phyloP scores from a whole-genome alignment of 495 filamentous ascomycete genomes.

The Niebla homalea region DNA sequence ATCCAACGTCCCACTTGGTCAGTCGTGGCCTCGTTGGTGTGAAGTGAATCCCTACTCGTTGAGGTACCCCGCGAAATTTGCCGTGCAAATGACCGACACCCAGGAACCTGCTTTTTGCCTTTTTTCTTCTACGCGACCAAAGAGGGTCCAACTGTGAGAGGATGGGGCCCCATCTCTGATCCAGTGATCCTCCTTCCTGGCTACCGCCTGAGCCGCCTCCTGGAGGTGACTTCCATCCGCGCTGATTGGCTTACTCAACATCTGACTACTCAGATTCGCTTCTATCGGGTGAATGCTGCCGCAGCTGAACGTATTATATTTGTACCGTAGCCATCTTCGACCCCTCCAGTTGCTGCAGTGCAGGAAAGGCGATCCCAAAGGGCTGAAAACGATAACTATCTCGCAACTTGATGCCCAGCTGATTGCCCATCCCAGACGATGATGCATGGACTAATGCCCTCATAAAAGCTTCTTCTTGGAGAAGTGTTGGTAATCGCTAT shows the following conservation, averaged over 20 bases:
- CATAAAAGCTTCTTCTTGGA: no score
- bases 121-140: slow-evolving; percentile 15
- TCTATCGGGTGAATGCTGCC: slow-evolving; percentile 9
- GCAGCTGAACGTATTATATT: slow-evolving; percentile 2
- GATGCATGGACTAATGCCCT: no score
- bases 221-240: slow-evolving; percentile 3
- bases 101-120: slow-evolving; percentile 9
- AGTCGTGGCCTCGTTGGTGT: neutral
- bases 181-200: slow-evolving; percentile 8
- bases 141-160: slow-evolving; percentile 8
- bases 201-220: neutral
- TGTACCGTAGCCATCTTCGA: no score
- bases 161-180: slow-evolving; percentile 9
- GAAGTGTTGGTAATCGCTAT: no score
- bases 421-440: no score
- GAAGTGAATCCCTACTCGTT: neutral
- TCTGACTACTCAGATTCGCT: slow-evolving; percentile 10
- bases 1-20: neutral
- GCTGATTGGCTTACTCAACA: slow-evolving; percentile 6
- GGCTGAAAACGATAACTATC: no score
- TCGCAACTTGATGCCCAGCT: no score
- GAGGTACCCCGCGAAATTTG: slow-evolving; percentile 7
- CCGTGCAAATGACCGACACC: slow-evolving; percentile 17
- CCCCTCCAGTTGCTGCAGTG: no score
- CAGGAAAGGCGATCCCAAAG: no score